Base-by-base conservation (phyloP, 257 asterid genomes). In the Solanum sejunctum region DNA sequence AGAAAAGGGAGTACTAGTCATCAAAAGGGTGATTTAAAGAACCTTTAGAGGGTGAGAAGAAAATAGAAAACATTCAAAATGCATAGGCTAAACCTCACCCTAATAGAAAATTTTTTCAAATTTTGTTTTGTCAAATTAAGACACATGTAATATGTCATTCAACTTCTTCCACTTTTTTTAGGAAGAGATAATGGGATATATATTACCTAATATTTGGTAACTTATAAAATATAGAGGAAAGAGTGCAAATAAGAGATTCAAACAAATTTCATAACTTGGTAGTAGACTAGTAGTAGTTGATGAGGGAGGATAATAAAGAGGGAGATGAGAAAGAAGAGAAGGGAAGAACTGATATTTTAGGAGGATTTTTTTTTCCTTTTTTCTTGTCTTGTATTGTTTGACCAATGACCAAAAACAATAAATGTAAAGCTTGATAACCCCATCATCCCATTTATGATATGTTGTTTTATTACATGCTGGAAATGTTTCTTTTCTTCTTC, bases 391-490 rank as follows among this genome's bases (percentile, higher is more conserved):
- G 89, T 86, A 86, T 78, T 81, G 85, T 88, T 91, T 90, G 95
- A 91, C 92, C 87, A 87, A 69, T 85, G 71, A 81, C 87, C 83
- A 51, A 77, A 26, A 23, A 17, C 64, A 77, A 77, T 77, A 52
- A 77, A 52, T 77, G 82, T 51, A 84, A 88, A 88, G 90, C 77
- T 83, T 82, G 73, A 86, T 70, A 70, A 77, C 84, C 87, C 90
- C 87, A 88, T 86, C 86, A 43, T 12, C 89, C 85, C 84, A 88
- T 88, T 89, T 87, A 83, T 88, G 89, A 77, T 86, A 86, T 85
- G 83, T 81, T 58, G 71, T 77, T 70, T 47, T 83, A 64, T 86
- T 85, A 77, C 84, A 88, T 7, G 75, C 36, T 9, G n/a, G 36
- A 63, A 84, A 83, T 82, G n/a, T 7, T 43, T 77, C 17, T 36